These are phyloP conservation scores for Craterostigma plantagineum DNA, from an alignment of 257 asterid genomes.

Conservation along the genomic window DNA sequence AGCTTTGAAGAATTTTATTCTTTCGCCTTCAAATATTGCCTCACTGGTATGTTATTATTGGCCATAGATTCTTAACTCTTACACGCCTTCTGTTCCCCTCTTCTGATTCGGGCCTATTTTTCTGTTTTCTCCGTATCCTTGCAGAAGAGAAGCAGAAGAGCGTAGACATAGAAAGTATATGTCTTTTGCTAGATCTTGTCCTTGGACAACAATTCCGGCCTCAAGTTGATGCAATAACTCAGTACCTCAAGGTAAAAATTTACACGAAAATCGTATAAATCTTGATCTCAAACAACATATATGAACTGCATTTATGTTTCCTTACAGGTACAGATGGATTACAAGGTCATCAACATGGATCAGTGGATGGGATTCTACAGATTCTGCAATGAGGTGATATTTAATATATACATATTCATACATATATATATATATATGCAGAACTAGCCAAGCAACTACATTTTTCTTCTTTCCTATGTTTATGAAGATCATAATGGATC, in stretches of 20 bases:
- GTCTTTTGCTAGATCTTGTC: slow-evolving; percentile 56
- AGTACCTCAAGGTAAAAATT: slow-evolving; percentile 54
- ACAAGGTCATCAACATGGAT: slow-evolving; percentile 75
- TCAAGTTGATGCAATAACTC: slow-evolving; percentile 51
- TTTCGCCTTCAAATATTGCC: slow-evolving; percentile 53
- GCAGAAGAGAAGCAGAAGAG: slow-evolving; percentile 76
- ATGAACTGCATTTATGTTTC: not conserved
- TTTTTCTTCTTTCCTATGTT: not conserved
- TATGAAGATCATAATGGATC: not conserved
- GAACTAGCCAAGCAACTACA: too few relatives aligned
- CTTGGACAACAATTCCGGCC: slow-evolving; percentile 38
- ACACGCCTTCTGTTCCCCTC: too few relatives aligned
- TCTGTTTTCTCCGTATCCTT: slow-evolving; percentile 7
- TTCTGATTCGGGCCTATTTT: not conserved
- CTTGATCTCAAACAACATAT: not conserved
- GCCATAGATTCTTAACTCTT: not conserved
- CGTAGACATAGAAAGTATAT: slow-evolving; percentile 59
- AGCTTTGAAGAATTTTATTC: slow-evolving; percentile 50
- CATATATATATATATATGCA: too few relatives aligned
- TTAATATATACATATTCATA: too few relatives aligned
- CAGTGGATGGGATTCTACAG: slow-evolving; percentile 79
- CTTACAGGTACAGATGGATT: slow-evolving; percentile 55
- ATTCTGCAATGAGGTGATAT: slow-evolving; percentile 62
- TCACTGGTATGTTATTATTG: slow-evolving; percentile 33
- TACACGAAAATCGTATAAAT: too few relatives aligned